These are phyloP conservation scores for Zygotorulaspora chibaensis DNA, from an alignment of 805 yeast species.

Conservation along the genomic window DNA sequence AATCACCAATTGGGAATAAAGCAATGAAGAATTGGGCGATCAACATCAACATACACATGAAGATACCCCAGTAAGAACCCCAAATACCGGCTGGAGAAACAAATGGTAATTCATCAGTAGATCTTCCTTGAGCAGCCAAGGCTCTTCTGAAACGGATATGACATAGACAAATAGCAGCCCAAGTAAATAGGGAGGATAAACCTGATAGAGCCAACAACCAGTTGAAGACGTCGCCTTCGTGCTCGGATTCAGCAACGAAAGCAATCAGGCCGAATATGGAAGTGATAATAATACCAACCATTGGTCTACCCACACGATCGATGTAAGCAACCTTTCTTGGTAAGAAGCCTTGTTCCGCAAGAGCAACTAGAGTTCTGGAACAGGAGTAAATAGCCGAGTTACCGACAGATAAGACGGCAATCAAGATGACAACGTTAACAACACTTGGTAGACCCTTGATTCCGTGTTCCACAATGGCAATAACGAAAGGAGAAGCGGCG, in stretches of 20 bases:
- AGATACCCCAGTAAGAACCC: conserved; percentile 63
- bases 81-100: conserved; percentile 61
- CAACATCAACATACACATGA: conserved; percentile 55
- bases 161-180: conserved; percentile 56
- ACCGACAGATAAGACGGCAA: conserved; percentile 67
- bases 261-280: conserved; percentile 54
- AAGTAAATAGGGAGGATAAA: conserved; percentile 55
- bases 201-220: conserved; percentile 68
- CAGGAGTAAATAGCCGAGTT: conserved; percentile 68
- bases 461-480: conserved; percentile 63
- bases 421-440: conserved; percentile 62
- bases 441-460: conserved; percentile 60
- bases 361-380: conserved; percentile 60
- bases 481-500: conserved; percentile 73
- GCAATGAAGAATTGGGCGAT: conserved; percentile 83
- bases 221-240: conserved; percentile 52
- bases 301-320: conserved; percentile 65
- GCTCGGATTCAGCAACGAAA: conserved; percentile 50
- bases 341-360: conserved; percentile 60
- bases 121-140: conserved; percentile 59
- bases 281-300: conserved; percentile 50
- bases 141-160: conserved; percentile 66
- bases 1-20: conserved; percentile 56
- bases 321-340: conserved; percentile 56
- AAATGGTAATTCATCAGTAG: conserved; percentile 63